Evolutionary conservation across 2,329 filamentous ascomycete species (phyloP).

Genomic region (Aspergillaceae sp.): DNA sequence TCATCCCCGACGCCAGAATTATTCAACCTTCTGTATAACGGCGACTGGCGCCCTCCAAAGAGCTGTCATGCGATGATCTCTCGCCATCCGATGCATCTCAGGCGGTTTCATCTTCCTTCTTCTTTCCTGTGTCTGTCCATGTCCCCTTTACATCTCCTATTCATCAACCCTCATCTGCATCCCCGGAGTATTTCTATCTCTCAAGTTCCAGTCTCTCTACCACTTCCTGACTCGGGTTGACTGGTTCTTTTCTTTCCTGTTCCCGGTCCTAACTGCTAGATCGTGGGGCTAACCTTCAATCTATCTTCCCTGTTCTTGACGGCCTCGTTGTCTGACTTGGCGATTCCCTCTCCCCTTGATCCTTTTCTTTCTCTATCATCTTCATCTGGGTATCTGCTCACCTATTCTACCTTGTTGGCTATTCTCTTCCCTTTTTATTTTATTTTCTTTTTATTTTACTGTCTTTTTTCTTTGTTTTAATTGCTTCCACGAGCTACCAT

Average conservation of each 20-base stretch:
- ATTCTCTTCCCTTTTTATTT: not conserved
- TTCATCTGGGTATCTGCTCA: no score
- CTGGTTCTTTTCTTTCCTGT: not conserved
- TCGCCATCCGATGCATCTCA: slow-evolving; percentile 14
- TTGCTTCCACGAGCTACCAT: not conserved
- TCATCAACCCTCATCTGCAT: not conserved
- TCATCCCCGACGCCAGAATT: not conserved
- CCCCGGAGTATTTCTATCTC: not conserved
- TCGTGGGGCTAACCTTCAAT: not conserved
- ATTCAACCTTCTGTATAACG: not conserved
- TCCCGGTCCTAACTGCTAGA: not conserved
- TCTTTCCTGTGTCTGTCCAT: slow-evolving; percentile 1
- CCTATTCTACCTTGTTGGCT: no score
- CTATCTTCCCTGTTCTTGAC: not conserved
- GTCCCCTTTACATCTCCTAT: slow-evolving; percentile 1
- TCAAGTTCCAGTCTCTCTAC: slow-evolving; percentile 3
- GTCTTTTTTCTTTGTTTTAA: not conserved
- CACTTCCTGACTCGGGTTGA: not conserved
- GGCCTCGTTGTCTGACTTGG: not conserved
- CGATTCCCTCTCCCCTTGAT: not conserved
- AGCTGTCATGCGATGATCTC: slow-evolving; percentile 12
- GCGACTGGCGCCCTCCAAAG: no score
- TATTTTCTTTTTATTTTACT: not conserved
- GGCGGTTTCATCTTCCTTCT: slow-evolving; percentile 15
- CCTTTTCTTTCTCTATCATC: not conserved